Conservation (phyloP, 2,329 filamentous ascomycete genomes). For the Penicillium sp. region DNA sequence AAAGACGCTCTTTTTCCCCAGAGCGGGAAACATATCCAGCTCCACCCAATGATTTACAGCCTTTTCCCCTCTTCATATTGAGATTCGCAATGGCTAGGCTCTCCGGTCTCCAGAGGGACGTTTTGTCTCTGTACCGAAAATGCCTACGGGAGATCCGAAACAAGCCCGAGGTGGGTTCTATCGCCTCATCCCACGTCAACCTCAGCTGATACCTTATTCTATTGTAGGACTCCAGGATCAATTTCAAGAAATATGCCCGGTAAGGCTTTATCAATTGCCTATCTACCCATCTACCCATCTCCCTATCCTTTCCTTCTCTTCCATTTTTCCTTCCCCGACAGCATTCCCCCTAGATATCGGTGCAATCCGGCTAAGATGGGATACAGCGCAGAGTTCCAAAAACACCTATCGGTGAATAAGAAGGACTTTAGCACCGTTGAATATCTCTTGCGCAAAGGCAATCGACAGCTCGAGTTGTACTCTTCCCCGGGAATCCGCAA, state of each 20-base stretch:
- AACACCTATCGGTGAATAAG: slow-evolving; percentile 67
- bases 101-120: slow-evolving; percentile 88
- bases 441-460: slow-evolving; percentile 77
- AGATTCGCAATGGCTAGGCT: slow-evolving; percentile 48
- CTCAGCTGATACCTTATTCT: slow-evolving; percentile 1
- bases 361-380: slow-evolving; percentile 18
- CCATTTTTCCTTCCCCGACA: slow-evolving; percentile 9
- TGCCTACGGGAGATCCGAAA: slow-evolving; percentile 78
- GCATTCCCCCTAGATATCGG: slow-evolving; percentile 5
- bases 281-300: not conserved
- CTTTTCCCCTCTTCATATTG: slow-evolving; percentile 3
- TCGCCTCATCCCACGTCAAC: not conserved
- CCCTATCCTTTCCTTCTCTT: slow-evolving; percentile 5
- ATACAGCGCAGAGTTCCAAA: slow-evolving; percentile 71
- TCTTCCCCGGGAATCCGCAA: slow-evolving; percentile 78
- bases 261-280: slow-evolving; percentile 24
- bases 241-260: slow-evolving; percentile 47
- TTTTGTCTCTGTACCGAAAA: slow-evolving; percentile 79
- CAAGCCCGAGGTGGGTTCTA: slow-evolving; percentile 67
- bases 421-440: slow-evolving; percentile 86
- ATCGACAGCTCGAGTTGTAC: slow-evolving; percentile 78
- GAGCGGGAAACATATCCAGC: slow-evolving; percentile 19
- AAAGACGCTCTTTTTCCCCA: slow-evolving; percentile 13
- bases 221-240: slow-evolving; percentile 40
- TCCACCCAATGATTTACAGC: slow-evolving; percentile 12